Base-by-base conservation (phyloP, 2,329 filamentous ascomycete species). In the Arachnopeziza araneosa region DNA sequence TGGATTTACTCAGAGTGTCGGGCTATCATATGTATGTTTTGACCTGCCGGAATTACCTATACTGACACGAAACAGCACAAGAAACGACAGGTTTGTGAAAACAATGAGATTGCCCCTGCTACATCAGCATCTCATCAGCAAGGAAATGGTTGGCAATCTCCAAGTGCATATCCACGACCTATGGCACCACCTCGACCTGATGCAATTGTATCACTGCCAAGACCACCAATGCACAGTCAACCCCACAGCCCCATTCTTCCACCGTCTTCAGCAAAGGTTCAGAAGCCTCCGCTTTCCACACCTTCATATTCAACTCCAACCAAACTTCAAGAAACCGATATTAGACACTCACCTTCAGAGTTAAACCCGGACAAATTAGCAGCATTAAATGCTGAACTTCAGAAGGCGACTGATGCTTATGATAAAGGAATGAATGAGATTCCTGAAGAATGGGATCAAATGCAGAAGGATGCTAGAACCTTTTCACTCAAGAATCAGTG, bases 401-500 rank as follows among this genome's bases (percentile, higher is more conserved):
- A 57, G 9, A 64, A 61, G 24, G 64, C 63, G n/a, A 63, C 67
- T 24, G 52, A 51, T 1, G 60, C 59, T 17, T 65, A 65, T 32
- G 36, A 61, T n/a, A 22, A 53, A 9, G 57, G 59, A 17, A 52
- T 65, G 10, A 55, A 24, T 1, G 56, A 50, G 7, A 63, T 70
- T 24, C 49, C 62, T 0, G n/a, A 24, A 1, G 50, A 57, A n/a
- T 49, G 60, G 14, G 50, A 54, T 9, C 60, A 50, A 4, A 19
- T 30, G 26, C 63, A 66, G 24, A 57, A 59, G 24, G 60, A 57
- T 4, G 22, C 52, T 14, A 58, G 61, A 12, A 24, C 64, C 4
- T 58, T 48, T 12, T 70, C 68, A 9, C 51, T 66, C 3, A 70
- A 67, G 14, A 71, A 70, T 59, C 66, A 62, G 9, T 64, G 64